A percentile compares a stretch with the other conserved stretches of the same genome.
Evolutionary conservation across 768 basidiomycete species (phyloP).

Genomic region (Fibroporia radiculosa): DNA sequence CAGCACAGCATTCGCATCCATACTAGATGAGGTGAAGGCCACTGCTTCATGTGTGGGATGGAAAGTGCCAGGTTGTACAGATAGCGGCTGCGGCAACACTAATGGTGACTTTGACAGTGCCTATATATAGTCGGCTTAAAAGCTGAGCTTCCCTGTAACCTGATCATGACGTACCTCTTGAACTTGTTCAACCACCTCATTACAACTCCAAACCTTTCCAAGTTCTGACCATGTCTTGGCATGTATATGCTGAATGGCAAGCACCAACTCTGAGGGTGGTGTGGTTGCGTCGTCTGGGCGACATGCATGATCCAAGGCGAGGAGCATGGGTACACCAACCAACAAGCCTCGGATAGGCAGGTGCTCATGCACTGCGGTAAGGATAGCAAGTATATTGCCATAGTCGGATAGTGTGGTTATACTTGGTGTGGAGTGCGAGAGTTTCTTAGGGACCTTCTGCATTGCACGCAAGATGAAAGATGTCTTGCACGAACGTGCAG

Average conservation of each 20-base stretch:
- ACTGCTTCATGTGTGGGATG: conserved; percentile 37
- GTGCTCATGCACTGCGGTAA: conserved; percentile 59
- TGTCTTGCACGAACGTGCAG: conserved; percentile 45
- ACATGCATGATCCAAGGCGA: conserved; percentile 58
- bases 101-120: conserved; percentile 4
- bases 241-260: conserved; percentile 55
- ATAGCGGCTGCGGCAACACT: conserved; percentile 26
- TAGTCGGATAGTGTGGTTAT: conserved; percentile 70
- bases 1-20: neutral
- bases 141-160: neutral
- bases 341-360: conserved; percentile 71
- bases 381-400: conserved; percentile 57
- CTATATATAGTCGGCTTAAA: conserved; percentile 1
- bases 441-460: conserved; percentile 35
- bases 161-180: conserved; percentile 38
- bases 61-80: conserved; percentile 32
- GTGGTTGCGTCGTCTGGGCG: conserved; percentile 34
- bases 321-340: conserved; percentile 78
- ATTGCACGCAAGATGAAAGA: conserved; percentile 48
- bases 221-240: conserved; percentile 59
- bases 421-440: conserved; percentile 32
- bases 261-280: conserved; percentile 32
- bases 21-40: conserved; percentile 30
- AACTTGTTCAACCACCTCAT: conserved; percentile 43
- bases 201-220: conserved; percentile 63